Conservation (phyloP, 2,329 filamentous ascomycete genomes). For the Pseudocercospora eumusae region DNA sequence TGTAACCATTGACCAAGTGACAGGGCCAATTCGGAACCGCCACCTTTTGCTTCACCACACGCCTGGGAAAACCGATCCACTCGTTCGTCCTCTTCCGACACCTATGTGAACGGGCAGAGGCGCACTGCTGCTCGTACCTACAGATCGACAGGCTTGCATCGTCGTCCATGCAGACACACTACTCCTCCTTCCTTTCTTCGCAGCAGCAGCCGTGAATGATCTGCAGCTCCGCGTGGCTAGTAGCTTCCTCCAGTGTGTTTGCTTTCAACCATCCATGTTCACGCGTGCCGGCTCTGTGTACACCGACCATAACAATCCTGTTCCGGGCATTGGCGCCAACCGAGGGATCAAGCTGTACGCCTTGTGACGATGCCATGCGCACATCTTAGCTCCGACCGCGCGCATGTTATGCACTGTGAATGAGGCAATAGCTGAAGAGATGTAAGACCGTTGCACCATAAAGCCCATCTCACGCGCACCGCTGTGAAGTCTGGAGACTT, state of each 20-base stretch:
- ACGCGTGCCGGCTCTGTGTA: slow-evolving; percentile 19
- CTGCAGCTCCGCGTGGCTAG: slow-evolving; percentile 20
- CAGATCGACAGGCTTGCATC: slow-evolving; percentile 24
- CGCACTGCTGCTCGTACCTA: slow-evolving; percentile 9
- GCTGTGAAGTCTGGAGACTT: neutral
- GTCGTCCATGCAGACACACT: slow-evolving; percentile 14
- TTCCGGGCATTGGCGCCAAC: slow-evolving; percentile 25
- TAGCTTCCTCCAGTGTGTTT: slow-evolving; percentile 14
- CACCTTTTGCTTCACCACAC: neutral
- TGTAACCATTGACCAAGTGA: slow-evolving; percentile 15
- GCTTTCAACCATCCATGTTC: slow-evolving; percentile 20
- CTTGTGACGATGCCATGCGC: slow-evolving; percentile 31
- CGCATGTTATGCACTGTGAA: slow-evolving; percentile 5
- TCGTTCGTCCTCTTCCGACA: slow-evolving; percentile 1
- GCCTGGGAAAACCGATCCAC: slow-evolving; percentile 1
- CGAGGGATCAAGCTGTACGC: slow-evolving; percentile 21
- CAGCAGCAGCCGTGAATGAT: slow-evolving; percentile 13
- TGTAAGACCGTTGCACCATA: slow-evolving; percentile 20
- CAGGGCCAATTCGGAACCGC: slow-evolving; percentile 2
- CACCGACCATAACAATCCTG: slow-evolving; percentile 20
- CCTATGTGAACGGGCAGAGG: slow-evolving; percentile 12
- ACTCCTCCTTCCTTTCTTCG: slow-evolving; percentile 12
- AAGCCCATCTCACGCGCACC: slow-evolving; percentile 19
- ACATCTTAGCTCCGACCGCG: slow-evolving; percentile 13
- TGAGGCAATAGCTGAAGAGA: neutral